Evolutionary conservation across 345 rosid genomes (phyloP).

Genomic region (Sonneratia caseolaris): DNA sequence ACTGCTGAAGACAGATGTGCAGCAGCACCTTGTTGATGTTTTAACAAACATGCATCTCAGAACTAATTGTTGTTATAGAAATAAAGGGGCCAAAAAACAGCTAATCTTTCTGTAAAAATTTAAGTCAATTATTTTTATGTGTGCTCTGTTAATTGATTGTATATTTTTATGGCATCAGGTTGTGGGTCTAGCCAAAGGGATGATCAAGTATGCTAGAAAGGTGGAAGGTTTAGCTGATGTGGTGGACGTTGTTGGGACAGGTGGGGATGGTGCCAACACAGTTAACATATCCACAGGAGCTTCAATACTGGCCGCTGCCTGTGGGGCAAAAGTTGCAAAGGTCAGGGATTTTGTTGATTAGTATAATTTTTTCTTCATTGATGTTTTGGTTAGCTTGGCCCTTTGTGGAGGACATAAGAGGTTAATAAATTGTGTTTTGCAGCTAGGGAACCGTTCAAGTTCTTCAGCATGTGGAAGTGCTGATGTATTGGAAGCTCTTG

Average conservation of each 20-base stretch:
- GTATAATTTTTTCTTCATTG: background rate
- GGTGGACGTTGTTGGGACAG: constrained; percentile 90
- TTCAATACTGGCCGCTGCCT: constrained; percentile 86
- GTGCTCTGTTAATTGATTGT: background rate
- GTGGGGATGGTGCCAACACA: constrained; percentile 94
- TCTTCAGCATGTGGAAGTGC: constrained; percentile 99
- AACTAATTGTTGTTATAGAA: background rate
- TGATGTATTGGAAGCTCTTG: constrained; percentile 78
- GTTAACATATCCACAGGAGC: constrained; percentile 95
- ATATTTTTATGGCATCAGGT: constrained; percentile 23
- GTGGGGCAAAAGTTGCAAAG: constrained; percentile 97
- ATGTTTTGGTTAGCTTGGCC: background rate
- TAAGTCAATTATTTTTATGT: background rate
- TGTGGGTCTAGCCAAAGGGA: constrained; percentile 79
- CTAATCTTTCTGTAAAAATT: background rate
- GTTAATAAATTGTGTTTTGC: constrained; percentile 13
- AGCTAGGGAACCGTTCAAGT: constrained; percentile 97
- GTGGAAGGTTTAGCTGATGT: constrained; percentile 68
- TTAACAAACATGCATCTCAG: no score
- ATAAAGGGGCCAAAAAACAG: background rate
- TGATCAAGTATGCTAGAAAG: constrained; percentile 65
- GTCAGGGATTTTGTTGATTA: constrained; percentile 17
- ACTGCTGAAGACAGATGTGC: no score
- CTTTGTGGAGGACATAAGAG: background rate
- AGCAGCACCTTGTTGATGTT: no score